A percentile compares a stretch with the other conserved stretches of the same genome.
These are phyloP conservation scores for Azolla pinnata DNA, from an alignment of 75 land plant species.

Conservation along the genomic window DNA sequence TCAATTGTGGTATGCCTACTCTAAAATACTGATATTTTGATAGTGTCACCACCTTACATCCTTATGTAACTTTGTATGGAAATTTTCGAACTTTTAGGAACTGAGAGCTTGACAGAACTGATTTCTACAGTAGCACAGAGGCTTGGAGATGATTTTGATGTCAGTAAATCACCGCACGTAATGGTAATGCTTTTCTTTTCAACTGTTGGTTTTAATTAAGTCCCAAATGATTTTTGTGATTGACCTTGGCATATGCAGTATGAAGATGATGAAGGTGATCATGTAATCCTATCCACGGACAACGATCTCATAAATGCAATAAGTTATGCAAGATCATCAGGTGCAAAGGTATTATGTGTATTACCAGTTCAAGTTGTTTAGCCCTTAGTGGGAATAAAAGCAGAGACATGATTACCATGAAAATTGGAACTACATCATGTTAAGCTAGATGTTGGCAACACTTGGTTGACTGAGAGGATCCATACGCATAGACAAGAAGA, in stretches of 20 bases:
- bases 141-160: slow-evolving; percentile 28
- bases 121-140: slow-evolving; percentile 46
- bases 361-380: too few relatives aligned
- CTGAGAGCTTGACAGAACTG: slow-evolving; percentile 63
- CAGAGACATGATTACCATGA: too few relatives aligned
- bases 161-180: slow-evolving; percentile 25
- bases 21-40: too few relatives aligned
- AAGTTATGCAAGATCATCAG: slow-evolving; percentile 56
- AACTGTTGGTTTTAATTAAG: not conserved
- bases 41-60: too few relatives aligned
- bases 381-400: too few relatives aligned
- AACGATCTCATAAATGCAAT: slow-evolving; percentile 69
- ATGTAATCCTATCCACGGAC: slow-evolving; percentile 63
- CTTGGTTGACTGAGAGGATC: too few relatives aligned
- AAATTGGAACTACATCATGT: too few relatives aligned
- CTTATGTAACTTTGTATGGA: too few relatives aligned
- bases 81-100: slow-evolving; percentile 24
- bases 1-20: slow-evolving; percentile 89
- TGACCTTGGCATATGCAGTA: slow-evolving; percentile 36
- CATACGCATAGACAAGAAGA: too few relatives aligned
- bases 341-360: slow-evolving; percentile 82
- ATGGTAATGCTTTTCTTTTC: slow-evolving; percentile 27
- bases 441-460: too few relatives aligned
- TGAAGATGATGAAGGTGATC: slow-evolving; percentile 96
- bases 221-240: not conserved